Conservation (phyloP, 495 filamentous ascomycete species). For the Trichocladium uniseriatum region DNA sequence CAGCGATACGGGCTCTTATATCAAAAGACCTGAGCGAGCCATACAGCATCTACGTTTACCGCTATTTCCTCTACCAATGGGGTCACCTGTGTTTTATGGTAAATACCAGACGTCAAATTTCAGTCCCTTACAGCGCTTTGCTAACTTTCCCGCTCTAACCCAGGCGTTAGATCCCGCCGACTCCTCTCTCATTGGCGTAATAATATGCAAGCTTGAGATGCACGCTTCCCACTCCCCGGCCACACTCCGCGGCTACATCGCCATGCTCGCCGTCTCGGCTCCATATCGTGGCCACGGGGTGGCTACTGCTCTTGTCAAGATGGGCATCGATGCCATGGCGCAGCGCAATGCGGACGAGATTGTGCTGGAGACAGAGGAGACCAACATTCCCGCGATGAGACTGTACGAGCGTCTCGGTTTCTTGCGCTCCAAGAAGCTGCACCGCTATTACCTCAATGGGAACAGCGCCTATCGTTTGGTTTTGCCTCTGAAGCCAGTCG, state of each 20-base stretch:
- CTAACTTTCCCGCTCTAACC: not conserved
- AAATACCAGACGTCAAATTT: conserved; percentile 6
- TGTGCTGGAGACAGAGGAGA: conserved; percentile 93
- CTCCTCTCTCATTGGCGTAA: conserved; percentile 62
- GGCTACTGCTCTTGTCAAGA: conserved; percentile 77
- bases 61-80: conserved; percentile 99
- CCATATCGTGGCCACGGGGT: conserved; percentile 78
- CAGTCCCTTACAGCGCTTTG: not conserved
- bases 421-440: conserved; percentile 81
- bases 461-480: conserved; percentile 88
- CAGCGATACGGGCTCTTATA: conserved; percentile 84
- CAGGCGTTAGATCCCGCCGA: conserved; percentile 57
- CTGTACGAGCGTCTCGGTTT: conserved; percentile 94
- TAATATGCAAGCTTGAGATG: conserved; percentile 91
- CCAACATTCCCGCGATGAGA: conserved; percentile 83
- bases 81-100: conserved; percentile 91
- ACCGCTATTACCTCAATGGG: conserved; percentile 94
- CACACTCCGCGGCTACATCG: conserved; percentile 88
- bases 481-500: conserved; percentile 60
- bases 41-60: conserved; percentile 99
- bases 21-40: conserved; percentile 96
- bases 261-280: conserved; percentile 86
- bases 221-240: conserved; percentile 62
- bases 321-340: conserved; percentile 89
- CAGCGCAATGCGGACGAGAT: conserved; percentile 82